These are phyloP conservation scores for Populus simonii DNA, from an alignment of 345 rosid species.

Conservation along the genomic window DNA sequence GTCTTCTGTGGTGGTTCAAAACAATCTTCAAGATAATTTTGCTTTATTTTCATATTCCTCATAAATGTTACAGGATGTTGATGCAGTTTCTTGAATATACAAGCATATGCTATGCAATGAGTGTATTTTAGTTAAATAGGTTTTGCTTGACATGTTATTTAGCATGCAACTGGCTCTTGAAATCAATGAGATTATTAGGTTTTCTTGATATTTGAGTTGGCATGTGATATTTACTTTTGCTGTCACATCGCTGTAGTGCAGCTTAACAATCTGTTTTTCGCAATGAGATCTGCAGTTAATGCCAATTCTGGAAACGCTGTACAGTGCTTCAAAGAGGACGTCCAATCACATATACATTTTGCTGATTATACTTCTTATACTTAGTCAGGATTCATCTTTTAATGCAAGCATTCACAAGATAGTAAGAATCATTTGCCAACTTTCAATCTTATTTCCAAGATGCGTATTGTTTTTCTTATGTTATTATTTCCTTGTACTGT, in stretches of 20 bases:
- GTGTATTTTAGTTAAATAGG: neutral
- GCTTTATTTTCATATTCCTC: too few species aligned
- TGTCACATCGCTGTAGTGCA: neutral
- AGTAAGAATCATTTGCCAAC: constrained; percentile 39
- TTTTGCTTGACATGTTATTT: neutral
- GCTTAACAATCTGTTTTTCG: constrained; percentile 12
- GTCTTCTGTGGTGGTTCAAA: too few species aligned
- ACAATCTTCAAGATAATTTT: too few species aligned
- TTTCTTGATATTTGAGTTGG: neutral
- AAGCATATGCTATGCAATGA: neutral
- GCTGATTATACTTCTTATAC: constrained; percentile 92
- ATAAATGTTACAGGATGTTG: too few species aligned
- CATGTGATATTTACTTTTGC: neutral
- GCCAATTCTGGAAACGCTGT: constrained; percentile 90
- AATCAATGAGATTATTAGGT: neutral
- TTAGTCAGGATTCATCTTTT: constrained; percentile 95
- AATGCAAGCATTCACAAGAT: constrained; percentile 91
- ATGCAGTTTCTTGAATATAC: too few species aligned
- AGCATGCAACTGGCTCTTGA: neutral
- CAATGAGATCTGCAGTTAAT: constrained; percentile 59
- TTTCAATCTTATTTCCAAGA: constrained; percentile 7
- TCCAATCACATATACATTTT: constrained; percentile 96
- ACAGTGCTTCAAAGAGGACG: constrained; percentile 78
- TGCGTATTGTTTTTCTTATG: constrained; percentile 13
- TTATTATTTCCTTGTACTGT: neutral